These are phyloP conservation scores for Candida insectalens DNA, from an alignment of 805 yeast genomes.

Conservation along the genomic window DNA sequence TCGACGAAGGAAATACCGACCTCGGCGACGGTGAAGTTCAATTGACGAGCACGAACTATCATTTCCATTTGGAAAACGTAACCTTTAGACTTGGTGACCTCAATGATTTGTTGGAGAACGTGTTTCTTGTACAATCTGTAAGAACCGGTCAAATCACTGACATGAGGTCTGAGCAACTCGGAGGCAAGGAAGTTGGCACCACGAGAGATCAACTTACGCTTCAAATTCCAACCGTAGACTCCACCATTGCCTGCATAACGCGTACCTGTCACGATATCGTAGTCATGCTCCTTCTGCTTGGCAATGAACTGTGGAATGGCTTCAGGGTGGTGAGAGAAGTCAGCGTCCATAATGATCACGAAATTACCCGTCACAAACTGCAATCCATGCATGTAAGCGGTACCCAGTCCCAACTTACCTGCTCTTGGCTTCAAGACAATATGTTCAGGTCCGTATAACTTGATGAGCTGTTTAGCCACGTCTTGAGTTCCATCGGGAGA, in stretches of 20 bases:
- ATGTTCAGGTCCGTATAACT: slow-evolving; percentile 48
- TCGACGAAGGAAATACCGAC: slow-evolving; percentile 75
- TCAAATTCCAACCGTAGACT: slow-evolving; percentile 77
- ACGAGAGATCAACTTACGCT: slow-evolving; percentile 66
- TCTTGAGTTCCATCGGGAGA: slow-evolving; percentile 81
- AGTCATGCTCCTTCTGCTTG: slow-evolving; percentile 43
- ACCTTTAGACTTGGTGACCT: slow-evolving; percentile 63
- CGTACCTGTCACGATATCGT: slow-evolving; percentile 45
- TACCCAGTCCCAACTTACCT: slow-evolving; percentile 71
- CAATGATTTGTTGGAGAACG: slow-evolving; percentile 56
- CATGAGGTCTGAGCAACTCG: slow-evolving; percentile 59
- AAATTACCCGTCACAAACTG: slow-evolving; percentile 63
- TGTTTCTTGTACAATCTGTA: slow-evolving; percentile 67
- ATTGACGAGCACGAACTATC: slow-evolving; percentile 75
- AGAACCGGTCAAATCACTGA: slow-evolving; percentile 69
- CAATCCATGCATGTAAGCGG: slow-evolving; percentile 73
- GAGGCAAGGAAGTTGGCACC: slow-evolving; percentile 77
- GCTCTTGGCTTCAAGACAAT: slow-evolving; percentile 62
- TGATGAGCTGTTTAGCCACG: slow-evolving; percentile 50
- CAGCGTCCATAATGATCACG: slow-evolving; percentile 79
- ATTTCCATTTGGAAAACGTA: slow-evolving; percentile 84
- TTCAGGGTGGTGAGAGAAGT: slow-evolving; percentile 73
- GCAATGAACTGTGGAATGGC: slow-evolving; percentile 69
- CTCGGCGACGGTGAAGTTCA: slow-evolving; percentile 66
- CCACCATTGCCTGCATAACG: slow-evolving; percentile 78